Evolutionary conservation across 345 rosid species (phyloP).

Genomic region (Gossypium rotundifolium): DNA sequence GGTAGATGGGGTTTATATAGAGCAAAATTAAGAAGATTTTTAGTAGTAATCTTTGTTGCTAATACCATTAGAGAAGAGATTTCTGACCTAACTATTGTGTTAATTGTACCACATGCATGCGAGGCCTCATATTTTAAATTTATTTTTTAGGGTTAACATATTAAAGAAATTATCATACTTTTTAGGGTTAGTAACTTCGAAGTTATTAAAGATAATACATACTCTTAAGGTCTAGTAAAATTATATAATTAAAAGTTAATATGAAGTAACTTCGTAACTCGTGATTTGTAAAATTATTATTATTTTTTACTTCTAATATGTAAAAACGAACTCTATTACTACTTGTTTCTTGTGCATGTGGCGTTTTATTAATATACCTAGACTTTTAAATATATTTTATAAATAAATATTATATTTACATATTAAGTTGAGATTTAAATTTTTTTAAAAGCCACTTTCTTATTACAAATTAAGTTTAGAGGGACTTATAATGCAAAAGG

Average conservation of each 20-base stretch:
- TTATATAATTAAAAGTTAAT: no score
- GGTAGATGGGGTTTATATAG: constrained; percentile 35
- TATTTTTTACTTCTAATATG: not conserved
- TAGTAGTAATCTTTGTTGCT: not conserved
- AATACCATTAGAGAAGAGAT: constrained; percentile 3
- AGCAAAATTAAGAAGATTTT: constrained; percentile 1
- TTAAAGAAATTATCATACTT: no score
- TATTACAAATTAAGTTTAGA: not conserved
- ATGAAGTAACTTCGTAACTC: no score
- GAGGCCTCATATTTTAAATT: not conserved
- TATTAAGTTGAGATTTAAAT: not conserved
- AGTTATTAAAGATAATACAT: not conserved
- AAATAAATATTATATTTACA: not conserved
- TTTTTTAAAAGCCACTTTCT: no score
- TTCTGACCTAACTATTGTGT: constrained; percentile 29
- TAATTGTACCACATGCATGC: constrained; percentile 30
- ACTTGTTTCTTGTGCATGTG: not conserved
- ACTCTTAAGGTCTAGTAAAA: not conserved
- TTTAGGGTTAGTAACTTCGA: no score
- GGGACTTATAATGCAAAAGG: not conserved
- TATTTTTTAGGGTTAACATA: no score
- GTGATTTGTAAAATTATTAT: not conserved
- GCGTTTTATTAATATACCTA: not conserved
- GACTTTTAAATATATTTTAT: no score
- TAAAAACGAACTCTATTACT: not conserved